These are phyloP conservation scores for Paramecium pentaurelia DNA, from an alignment of 73 alveolate genomes.

Conservation along the genomic window DNA sequence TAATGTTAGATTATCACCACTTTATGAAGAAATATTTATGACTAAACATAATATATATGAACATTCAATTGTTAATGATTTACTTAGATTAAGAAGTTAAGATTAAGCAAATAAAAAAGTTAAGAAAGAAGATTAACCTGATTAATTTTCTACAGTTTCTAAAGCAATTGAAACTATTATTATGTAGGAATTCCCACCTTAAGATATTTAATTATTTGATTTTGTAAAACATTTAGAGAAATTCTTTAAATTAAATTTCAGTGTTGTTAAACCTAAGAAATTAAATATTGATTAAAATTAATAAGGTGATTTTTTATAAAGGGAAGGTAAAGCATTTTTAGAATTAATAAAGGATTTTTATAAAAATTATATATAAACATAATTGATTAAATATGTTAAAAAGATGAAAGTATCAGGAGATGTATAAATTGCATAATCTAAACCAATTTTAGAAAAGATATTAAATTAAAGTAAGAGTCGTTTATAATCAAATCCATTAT, in stretches of 20 bases:
- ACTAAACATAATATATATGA: not conserved
- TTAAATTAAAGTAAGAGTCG: not conserved
- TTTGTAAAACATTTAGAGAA: not conserved
- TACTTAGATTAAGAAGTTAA: not conserved
- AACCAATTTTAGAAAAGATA: not conserved
- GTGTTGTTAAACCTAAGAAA: not conserved
- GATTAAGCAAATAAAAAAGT: not conserved
- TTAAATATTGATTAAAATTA: not conserved
- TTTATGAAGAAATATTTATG: not conserved
- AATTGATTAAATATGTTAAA: not conserved
- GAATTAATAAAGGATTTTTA: not conserved
- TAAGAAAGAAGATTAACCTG: not conserved
- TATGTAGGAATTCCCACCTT: not conserved
- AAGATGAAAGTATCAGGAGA: not conserved
- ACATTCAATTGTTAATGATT: not conserved
- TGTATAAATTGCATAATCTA: not conserved
- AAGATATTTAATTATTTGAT: not conserved
- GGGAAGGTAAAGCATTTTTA: not conserved
- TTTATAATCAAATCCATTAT: not conserved
- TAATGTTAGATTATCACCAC: not conserved
- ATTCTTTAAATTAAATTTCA: not conserved
- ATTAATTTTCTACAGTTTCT: not conserved
- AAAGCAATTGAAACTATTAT: not conserved
- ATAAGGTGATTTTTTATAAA: not conserved
- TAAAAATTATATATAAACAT: not conserved